Percentiles rank a stretch among this genome's conserved stretches.
Evolutionary conservation across 441 rosid genomes (phyloP).

Genomic region (Populus tomentosa): DNA sequence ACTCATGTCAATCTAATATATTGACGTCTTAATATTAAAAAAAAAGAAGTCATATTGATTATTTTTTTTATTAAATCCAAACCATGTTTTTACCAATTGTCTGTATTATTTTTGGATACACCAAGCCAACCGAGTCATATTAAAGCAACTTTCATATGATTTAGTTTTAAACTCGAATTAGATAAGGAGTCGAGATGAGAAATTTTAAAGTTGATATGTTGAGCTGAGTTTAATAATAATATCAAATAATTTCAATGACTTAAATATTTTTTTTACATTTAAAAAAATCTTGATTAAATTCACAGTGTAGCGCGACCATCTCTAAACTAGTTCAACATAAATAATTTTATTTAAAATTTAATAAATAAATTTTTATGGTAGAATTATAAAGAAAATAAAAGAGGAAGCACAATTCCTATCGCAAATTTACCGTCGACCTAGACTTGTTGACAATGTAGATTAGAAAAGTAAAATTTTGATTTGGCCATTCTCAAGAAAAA

Average conservation of each 20-base stretch:
- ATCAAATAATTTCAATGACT: fast-evolving
- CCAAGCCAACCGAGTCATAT: fast-evolving
- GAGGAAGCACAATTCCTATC: background rate
- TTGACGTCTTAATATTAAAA: fast-evolving
- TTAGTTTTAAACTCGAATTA: too few relatives aligned
- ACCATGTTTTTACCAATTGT: too few relatives aligned
- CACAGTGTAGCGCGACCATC: fast-evolving
- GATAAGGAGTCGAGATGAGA: fast-evolving
- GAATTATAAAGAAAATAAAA: background rate
- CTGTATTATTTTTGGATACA: background rate
- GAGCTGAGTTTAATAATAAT: too few relatives aligned
- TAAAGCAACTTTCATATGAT: fast-evolving
- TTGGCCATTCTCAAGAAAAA: too few relatives aligned
- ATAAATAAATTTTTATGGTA: background rate
- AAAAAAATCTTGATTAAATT: background rate
- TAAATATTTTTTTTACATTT: too few relatives aligned
- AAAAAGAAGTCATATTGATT: too few relatives aligned
- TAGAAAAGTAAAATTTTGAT: background rate
- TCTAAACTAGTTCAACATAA: too few relatives aligned
- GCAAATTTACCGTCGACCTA: background rate
- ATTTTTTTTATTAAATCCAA: too few relatives aligned
- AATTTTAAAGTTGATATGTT: fast-evolving
- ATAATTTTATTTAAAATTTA: too few relatives aligned
- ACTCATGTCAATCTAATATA: fast-evolving
- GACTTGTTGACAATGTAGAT: background rate